These are phyloP conservation scores for Trichoderma orchidacearum DNA, from an alignment of 495 filamentous ascomycete genomes.

Conservation along the genomic window DNA sequence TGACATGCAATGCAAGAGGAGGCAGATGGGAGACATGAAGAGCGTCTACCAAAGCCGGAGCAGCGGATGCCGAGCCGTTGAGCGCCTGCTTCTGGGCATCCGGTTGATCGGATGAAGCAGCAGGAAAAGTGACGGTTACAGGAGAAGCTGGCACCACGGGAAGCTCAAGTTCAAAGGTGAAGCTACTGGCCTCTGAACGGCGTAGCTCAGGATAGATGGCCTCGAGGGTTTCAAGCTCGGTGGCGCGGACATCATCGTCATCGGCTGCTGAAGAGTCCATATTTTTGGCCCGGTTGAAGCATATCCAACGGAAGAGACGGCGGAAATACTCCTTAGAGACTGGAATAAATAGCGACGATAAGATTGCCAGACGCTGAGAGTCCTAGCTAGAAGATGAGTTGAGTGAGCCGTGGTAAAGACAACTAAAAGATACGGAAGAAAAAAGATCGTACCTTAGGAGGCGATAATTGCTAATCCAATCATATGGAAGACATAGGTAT, in stretches of 20 bases:
- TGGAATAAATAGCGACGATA: background rate
- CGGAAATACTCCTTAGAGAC: background rate
- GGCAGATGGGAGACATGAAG: conserved; percentile 65
- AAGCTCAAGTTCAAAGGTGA: conserved; percentile 55
- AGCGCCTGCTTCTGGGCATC: conserved; percentile 7
- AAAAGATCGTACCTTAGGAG: background rate
- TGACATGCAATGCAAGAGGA: conserved; percentile 52
- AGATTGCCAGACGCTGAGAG: background rate
- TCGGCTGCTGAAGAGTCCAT: conserved; percentile 6
- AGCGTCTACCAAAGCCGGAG: conserved; percentile 27
- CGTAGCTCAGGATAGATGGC: conserved; percentile 85
- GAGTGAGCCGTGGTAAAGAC: background rate
- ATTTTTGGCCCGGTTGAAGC: background rate
- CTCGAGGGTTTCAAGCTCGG: conserved; percentile 69
- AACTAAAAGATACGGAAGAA: background rate
- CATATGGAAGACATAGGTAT: background rate
- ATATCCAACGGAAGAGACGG: background rate
- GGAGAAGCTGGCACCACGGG: conserved; percentile 56
- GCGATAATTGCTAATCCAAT: background rate
- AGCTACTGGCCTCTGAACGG: conserved; percentile 38
- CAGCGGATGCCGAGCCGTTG: conserved; percentile 1
- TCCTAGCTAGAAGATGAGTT: background rate
- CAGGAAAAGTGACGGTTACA: conserved; percentile 56
- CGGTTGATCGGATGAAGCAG: conserved; percentile 23
- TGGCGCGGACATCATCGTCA: conserved; percentile 52